Percentiles rank a stretch among this genome's conserved stretches.
Evolutionary conservation across 2,329 filamentous ascomycete genomes (phyloP).

Genomic region (Colletotrichum paranaense): DNA sequence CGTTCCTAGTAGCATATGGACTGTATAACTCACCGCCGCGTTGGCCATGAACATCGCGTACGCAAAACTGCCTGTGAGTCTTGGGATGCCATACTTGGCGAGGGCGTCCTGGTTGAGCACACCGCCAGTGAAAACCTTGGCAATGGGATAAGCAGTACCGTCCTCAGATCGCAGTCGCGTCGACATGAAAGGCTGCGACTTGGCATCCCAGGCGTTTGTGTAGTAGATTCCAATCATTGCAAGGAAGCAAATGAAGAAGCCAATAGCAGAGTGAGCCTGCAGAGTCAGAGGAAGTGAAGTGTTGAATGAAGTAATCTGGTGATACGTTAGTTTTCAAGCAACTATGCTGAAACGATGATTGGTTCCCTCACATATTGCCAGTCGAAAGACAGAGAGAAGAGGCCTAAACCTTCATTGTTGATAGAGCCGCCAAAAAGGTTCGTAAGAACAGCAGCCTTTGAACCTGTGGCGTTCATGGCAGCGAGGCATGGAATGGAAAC

Average conservation of each 20-base stretch:
- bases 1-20: not conserved
- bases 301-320: conserved; percentile 63
- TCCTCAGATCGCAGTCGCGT: conserved; percentile 54
- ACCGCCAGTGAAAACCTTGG: conserved; percentile 52
- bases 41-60: conserved; percentile 68
- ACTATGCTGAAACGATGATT: not conserved
- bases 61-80: conserved; percentile 60
- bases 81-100: conserved; percentile 56
- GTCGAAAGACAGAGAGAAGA: conserved; percentile 62
- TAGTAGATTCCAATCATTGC: conserved; percentile 66
- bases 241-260: conserved; percentile 59
- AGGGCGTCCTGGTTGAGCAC: conserved; percentile 56
- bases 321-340: not conserved
- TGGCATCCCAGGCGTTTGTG: conserved; percentile 57
- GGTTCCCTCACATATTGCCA: conserved; percentile 62
- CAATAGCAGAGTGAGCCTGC: conserved; percentile 58
- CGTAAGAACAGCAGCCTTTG: conserved; percentile 55
- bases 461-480: conserved; percentile 60
- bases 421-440: conserved; percentile 62
- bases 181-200: conserved; percentile 65
- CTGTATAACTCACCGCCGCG: conserved; percentile 56
- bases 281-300: conserved; percentile 64
- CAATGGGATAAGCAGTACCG: conserved; percentile 53
- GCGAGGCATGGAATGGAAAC: conserved; percentile 66
- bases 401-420: conserved; percentile 63